Evolutionary conservation across 441 rosid genomes (phyloP), one percentile per base, ranked within the genome.

Genomic region (Daphne laureola): DNA sequence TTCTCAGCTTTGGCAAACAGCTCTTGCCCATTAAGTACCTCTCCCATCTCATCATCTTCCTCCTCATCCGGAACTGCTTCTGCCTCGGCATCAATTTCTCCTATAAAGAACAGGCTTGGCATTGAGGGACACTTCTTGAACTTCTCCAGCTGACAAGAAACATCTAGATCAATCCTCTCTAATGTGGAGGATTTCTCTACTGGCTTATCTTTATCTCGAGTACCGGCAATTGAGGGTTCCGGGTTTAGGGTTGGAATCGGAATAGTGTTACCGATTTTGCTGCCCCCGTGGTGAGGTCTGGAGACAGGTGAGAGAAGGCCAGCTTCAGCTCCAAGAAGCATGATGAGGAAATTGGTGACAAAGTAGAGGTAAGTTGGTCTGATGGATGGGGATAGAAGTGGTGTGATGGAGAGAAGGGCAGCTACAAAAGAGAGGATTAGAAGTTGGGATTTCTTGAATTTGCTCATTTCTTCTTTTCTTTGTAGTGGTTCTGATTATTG

Each of bases 71-170:
- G 41, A 36, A 31, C 31, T 1, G 12, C 53, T 40, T 46, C 63
- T 14, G 59, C 46, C 14, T 63, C 74, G 14, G 45, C 58, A 17
- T 70, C 81, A 26, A 63, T 79, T 14, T 60, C 62, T 13, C 71
- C 89, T n/a, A 82, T 78, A 60, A 76, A 82, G 78, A 85, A 85
- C 51, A 82, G 67, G 69, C 83, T 79, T 3, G 89, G 84, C 58
- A 46, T 70, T 21, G 88, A 81, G 26, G 79, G 66, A 14, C 86
- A 75, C 54, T 76, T 77, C 55, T 64, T 70, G 49, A 77, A 70
- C 43, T 42, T 66, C 12, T 59, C 63, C 17, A 44, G 66, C 12
- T 58, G 49, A 2, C 14, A 58, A 17, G 31, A n/a, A 31, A 31
- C 8, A 9, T 43, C n/a, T 31, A 38, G 65, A 35, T 54, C 65